A percentile compares a stretch with the other conserved stretches of the same genome.
These are phyloP conservation scores for Musa acuminata DNA, from an alignment of 176 grass and related monocot genomes.

Conservation along the genomic window DNA sequence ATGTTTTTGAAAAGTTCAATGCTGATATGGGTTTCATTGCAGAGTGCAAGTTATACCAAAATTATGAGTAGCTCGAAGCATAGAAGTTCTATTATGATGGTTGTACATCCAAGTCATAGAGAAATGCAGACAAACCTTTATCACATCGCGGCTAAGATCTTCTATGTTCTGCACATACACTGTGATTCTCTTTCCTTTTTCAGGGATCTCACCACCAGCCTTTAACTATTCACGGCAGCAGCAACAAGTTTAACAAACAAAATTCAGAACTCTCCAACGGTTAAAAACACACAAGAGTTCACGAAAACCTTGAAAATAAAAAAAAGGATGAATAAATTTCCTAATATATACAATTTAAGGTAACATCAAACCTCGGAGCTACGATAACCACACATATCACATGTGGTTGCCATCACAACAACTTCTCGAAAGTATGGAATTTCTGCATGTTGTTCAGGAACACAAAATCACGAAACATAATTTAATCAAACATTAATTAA, in stretches of 20 bases:
- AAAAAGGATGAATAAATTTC: not conserved
- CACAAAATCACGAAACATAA: not conserved
- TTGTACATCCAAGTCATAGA: not conserved
- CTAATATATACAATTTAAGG: not conserved
- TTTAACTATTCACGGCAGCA: conserved; percentile 60
- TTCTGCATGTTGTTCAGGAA: conserved; percentile 49
- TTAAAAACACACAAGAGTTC: not conserved
- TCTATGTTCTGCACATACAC: conserved; percentile 37
- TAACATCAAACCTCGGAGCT: conserved; percentile 72
- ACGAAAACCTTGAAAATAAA: not conserved
- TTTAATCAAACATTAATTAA: not conserved
- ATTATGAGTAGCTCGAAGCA: not conserved
- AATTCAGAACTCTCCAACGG: not conserved
- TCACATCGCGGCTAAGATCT: conserved; percentile 95
- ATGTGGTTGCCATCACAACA: conserved; percentile 83
- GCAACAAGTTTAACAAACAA: conserved; percentile 11
- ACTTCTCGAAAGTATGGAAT: conserved; percentile 94
- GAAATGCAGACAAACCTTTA: conserved; percentile 53
- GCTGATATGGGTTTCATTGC: no score
- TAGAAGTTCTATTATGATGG: not conserved
- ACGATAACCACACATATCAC: conserved; percentile 80
- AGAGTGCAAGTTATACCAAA: no score
- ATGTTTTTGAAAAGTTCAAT: no score
- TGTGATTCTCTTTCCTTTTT: conserved; percentile 73
- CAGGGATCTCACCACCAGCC: conserved; percentile 81